Percentiles rank a stretch among this genome's conserved stretches.
Conservation (phyloP, 768 basidiomycete species). For the Terana coerulea region DNA sequence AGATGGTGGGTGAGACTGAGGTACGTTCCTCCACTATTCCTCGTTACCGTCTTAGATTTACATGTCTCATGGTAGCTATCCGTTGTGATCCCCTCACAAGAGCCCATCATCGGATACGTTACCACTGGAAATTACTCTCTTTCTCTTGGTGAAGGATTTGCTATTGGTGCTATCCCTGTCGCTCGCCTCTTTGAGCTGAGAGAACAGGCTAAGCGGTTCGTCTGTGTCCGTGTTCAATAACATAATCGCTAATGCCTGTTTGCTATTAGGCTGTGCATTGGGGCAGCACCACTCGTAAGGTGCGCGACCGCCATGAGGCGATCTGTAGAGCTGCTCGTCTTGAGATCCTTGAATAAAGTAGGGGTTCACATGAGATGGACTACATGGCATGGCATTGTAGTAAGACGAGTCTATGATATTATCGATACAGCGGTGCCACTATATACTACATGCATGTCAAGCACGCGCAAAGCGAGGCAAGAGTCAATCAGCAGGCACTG, state of each 20-base stretch:
- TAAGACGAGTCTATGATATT: not conserved
- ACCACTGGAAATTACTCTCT: conserved; percentile 85
- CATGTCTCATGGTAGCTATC: conserved; percentile 36
- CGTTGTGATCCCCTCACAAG: conserved; percentile 36
- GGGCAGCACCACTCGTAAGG: conserved; percentile 47
- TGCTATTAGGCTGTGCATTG: conserved; percentile 11
- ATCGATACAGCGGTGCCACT: not conserved
- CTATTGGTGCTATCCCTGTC: conserved; percentile 70
- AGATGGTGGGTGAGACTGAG: conserved; percentile 28
- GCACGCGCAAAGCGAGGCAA: not conserved
- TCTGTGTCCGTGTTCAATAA: not conserved
- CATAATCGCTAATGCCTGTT: not conserved
- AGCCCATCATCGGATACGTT: conserved; percentile 70
- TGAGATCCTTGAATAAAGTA: not conserved
- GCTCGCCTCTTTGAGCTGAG: conserved; percentile 45
- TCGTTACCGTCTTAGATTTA: no score
- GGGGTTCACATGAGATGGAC: no score
- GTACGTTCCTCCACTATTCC: conserved; percentile 11
- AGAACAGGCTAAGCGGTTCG: conserved; percentile 44
- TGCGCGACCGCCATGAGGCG: conserved; percentile 57
- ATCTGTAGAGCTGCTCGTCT: conserved; percentile 50
- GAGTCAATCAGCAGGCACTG: not conserved
- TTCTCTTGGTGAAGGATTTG: conserved; percentile 71
- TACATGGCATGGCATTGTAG: no score
- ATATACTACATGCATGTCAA: not conserved